Conservation (phyloP, 2,329 filamentous ascomycete genomes). For the Huntiella savannae region DNA sequence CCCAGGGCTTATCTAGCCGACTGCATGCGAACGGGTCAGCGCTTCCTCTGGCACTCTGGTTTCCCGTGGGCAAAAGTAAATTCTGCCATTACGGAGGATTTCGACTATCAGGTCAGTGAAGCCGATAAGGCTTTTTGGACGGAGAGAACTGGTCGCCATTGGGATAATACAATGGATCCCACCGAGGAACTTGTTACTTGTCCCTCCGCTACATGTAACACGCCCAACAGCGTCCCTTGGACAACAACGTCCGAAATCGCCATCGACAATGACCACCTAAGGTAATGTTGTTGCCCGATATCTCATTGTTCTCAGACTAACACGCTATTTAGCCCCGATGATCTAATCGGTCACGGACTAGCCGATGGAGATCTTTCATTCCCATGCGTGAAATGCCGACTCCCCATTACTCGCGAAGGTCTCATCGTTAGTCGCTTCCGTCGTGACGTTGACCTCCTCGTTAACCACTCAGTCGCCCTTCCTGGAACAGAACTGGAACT, state of each 20-base stretch:
- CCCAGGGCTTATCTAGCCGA: slow-evolving; percentile 59
- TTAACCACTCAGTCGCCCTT: slow-evolving; percentile 33
- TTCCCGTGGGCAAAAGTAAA: slow-evolving; percentile 48
- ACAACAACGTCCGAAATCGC: slow-evolving; percentile 27
- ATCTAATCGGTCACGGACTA: slow-evolving; percentile 33
- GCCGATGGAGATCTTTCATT: slow-evolving; percentile 36
- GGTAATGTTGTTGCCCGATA: neutral
- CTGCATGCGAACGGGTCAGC: slow-evolving; percentile 37
- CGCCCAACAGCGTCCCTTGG: slow-evolving; percentile 33
- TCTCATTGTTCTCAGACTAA: neutral
- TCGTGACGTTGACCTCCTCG: slow-evolving; percentile 31
- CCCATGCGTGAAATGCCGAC: slow-evolving; percentile 31
- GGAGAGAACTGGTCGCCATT: slow-evolving; percentile 28
- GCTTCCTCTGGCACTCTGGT: slow-evolving; percentile 38
- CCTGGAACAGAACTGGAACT: slow-evolving; percentile 46
- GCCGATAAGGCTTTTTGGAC: slow-evolving; percentile 27
- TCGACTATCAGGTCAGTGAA: slow-evolving; percentile 33
- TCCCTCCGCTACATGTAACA: slow-evolving; percentile 27
- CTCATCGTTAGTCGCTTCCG: slow-evolving; percentile 45
- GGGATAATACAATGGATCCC: slow-evolving; percentile 39
- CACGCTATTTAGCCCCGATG: neutral
- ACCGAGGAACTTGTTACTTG: slow-evolving; percentile 32
- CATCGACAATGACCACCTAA: slow-evolving; percentile 3
- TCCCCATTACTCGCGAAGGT: slow-evolving; percentile 33
- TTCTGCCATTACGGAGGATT: slow-evolving; percentile 36